Evolutionary conservation across 2,329 filamentous ascomycete genomes (phyloP).

Genomic region (Sarocladium brachiariae): DNA sequence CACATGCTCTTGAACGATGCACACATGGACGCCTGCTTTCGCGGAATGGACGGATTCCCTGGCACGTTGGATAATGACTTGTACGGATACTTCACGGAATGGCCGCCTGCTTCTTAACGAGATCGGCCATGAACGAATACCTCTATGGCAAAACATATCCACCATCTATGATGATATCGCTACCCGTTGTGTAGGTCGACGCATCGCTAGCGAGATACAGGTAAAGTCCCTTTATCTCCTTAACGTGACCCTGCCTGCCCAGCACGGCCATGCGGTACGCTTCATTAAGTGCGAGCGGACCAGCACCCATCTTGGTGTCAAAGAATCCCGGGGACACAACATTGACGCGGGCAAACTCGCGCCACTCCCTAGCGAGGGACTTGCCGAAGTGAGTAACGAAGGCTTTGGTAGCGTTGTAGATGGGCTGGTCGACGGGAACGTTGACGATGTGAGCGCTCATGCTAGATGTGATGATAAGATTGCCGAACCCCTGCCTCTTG

Average conservation of each 20-base stretch:
- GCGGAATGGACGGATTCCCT: no score
- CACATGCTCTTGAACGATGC: no score
- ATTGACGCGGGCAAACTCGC: constrained; percentile 51
- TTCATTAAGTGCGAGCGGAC: constrained; percentile 33
- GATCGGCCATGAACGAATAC: no score
- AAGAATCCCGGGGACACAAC: constrained; percentile 42
- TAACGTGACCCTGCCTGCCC: constrained; percentile 54
- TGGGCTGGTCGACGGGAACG: constrained; percentile 45
- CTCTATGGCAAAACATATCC: constrained; percentile 24
- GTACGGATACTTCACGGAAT: no score
- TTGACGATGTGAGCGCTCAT: constrained; percentile 46
- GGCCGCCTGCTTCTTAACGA: no score
- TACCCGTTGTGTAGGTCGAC: constrained; percentile 42
- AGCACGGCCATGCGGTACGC: constrained; percentile 42
- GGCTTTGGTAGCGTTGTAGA: constrained; percentile 51
- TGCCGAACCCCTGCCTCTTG: constrained; percentile 33
- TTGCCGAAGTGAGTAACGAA: constrained; percentile 50
- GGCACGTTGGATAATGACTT: no score
- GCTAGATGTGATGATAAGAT: constrained; percentile 44
- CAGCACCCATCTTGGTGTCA: constrained; percentile 47
- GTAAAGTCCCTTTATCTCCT: constrained; percentile 57
- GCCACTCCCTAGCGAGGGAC: constrained; percentile 48
- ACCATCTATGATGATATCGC: constrained; percentile 40
- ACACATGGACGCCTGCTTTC: no score
- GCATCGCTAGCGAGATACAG: constrained; percentile 47